A percentile compares a stretch with the other conserved stretches of the same genome.
Conservation (phyloP, 2,329 filamentous ascomycete genomes). For the Neurospora crassa region DNA sequence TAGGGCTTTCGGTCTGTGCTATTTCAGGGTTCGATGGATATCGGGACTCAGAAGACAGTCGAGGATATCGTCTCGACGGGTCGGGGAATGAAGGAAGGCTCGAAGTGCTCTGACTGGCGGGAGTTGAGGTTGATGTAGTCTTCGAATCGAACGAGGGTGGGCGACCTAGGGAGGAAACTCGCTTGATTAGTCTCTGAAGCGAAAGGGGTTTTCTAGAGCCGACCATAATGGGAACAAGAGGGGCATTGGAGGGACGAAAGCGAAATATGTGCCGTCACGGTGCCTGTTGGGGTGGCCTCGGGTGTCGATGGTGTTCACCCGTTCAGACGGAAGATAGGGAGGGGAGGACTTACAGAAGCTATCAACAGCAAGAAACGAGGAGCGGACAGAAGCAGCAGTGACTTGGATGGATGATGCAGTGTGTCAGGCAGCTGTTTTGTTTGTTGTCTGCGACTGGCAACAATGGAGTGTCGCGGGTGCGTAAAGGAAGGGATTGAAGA, state of each 20-base stretch:
- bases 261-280: background rate
- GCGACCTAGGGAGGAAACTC: slow-evolving; percentile 8
- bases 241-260: background rate
- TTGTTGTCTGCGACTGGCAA: background rate
- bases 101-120: background rate
- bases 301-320: slow-evolving; percentile 1
- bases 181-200: slow-evolving; percentile 15
- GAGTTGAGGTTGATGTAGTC: background rate
- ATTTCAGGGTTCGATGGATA: background rate
- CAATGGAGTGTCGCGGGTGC: background rate
- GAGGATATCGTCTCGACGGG: background rate
- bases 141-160: background rate
- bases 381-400: background rate
- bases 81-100: background rate
- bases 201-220: slow-evolving; percentile 5
- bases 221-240: slow-evolving; percentile 9
- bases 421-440: background rate
- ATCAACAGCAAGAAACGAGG: background rate
- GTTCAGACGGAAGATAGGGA: background rate
- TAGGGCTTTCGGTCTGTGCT: background rate
- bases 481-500: background rate
- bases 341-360: background rate
- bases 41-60: background rate
- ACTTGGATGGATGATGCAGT: background rate
- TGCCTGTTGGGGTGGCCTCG: background rate